Conservation (phyloP, 2,329 filamentous ascomycete genomes). For the Colletotrichum horii region DNA sequence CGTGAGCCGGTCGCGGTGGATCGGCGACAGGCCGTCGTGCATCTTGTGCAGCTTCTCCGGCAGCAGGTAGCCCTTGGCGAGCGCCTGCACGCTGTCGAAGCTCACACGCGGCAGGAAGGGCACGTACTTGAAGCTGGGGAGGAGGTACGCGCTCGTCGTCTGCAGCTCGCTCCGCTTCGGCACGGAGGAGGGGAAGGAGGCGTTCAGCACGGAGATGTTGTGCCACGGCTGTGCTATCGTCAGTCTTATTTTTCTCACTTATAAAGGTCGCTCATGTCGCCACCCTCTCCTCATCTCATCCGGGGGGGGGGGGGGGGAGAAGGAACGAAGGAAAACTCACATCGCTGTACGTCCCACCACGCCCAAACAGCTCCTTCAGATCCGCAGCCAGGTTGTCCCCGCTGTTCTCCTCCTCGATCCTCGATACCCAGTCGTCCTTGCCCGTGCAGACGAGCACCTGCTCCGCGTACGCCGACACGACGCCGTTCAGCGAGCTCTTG, state of each 20-base stretch:
- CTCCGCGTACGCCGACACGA: constrained; percentile 79
- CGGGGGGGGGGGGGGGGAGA: background rate
- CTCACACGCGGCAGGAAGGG: constrained; percentile 70
- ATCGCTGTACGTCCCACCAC: constrained; percentile 70
- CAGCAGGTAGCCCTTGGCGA: constrained; percentile 71
- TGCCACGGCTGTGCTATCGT: constrained; percentile 74
- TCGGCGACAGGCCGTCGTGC: constrained; percentile 64
- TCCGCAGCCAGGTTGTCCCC: constrained; percentile 72
- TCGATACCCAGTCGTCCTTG: constrained; percentile 78
- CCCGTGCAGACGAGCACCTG: constrained; percentile 87
- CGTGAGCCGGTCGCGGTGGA: constrained; percentile 57
- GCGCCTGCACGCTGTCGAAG: constrained; percentile 58
- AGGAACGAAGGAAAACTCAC: constrained; percentile 46
- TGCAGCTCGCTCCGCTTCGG: constrained; percentile 49
- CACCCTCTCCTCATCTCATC: background rate
- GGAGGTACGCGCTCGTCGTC: constrained; percentile 72
- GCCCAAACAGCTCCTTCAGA: constrained; percentile 72
- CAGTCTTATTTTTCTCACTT: background rate
- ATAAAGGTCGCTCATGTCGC: background rate
- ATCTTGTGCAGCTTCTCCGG: constrained; percentile 65
- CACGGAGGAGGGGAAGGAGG: constrained; percentile 71
- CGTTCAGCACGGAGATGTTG: constrained; percentile 77
- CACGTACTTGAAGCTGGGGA: constrained; percentile 85
- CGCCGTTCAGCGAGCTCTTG: constrained; percentile 72
- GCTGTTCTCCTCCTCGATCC: constrained; percentile 81